phyloP scores from a whole-genome alignment of 768 basidiomycete genomes.

The Mycena leptocephala region DNA sequence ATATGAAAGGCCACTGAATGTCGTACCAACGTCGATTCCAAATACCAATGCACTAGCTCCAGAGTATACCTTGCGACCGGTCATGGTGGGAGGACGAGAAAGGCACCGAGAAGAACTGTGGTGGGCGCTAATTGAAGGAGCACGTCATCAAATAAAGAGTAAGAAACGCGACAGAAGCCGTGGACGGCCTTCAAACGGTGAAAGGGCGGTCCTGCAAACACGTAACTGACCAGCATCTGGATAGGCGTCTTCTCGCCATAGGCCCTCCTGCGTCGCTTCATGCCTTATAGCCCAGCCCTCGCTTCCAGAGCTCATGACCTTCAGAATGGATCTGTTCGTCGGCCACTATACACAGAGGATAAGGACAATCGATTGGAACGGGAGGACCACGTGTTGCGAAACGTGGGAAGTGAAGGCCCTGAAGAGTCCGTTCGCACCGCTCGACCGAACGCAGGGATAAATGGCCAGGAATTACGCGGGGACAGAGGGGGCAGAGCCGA shows the following conservation, averaged over 20 bases:
- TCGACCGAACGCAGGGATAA: background rate
- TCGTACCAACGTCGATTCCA: constrained; percentile 70
- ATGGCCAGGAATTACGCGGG: background rate
- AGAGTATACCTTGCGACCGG: constrained; percentile 52
- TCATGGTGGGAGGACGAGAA: background rate
- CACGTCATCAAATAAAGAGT: background rate
- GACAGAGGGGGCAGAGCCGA: background rate
- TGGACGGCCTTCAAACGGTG: background rate
- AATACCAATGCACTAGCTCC: constrained; percentile 64
- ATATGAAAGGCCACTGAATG: constrained; percentile 56
- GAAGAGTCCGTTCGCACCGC: background rate
- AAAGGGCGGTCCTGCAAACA: background rate
- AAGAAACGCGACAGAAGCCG: background rate
- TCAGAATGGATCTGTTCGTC: background rate
- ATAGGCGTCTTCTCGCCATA: background rate
- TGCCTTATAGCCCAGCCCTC: background rate
- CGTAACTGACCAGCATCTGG: background rate
- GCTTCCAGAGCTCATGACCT: no score
- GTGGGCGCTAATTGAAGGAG: constrained; percentile 21
- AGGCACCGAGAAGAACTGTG: background rate
- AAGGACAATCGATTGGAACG: background rate
- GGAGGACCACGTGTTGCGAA: background rate
- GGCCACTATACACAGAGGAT: background rate
- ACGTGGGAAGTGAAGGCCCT: background rate
- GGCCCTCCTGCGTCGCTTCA: background rate